phyloP scores from a whole-genome alignment of 2,329 filamentous ascomycete species.

The Escovopsis sp. region DNA sequence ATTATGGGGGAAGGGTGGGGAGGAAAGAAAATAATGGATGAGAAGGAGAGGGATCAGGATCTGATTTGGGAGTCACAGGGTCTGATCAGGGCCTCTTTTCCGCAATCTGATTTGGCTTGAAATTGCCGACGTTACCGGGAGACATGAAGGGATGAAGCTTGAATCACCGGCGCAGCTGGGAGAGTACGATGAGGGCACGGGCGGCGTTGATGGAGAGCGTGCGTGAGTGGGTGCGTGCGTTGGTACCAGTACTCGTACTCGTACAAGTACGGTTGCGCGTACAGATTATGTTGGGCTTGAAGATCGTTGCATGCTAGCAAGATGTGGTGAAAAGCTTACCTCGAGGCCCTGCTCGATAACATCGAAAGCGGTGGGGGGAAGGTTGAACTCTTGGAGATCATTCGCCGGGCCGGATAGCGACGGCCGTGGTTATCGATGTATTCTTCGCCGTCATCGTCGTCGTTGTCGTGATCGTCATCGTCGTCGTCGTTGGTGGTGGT shows the following conservation, averaged over 20 bases:
- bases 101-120: too few species aligned
- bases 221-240: too few species aligned
- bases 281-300: background rate
- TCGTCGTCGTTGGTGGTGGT: background rate
- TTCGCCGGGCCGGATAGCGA: background rate
- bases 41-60: too few species aligned
- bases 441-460: background rate
- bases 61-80: too few species aligned
- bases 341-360: conserved; percentile 3
- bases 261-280: too few species aligned
- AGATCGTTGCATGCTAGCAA: conserved; percentile 9
- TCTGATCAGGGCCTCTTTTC: too few species aligned
- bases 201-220: too few species aligned
- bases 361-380: conserved; percentile 3
- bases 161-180: too few species aligned
- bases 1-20: too few species aligned
- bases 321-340: conserved; percentile 1
- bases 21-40: too few species aligned
- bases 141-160: background rate
- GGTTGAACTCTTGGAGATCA: conserved; percentile 4
- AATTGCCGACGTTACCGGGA: background rate
- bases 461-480: background rate
- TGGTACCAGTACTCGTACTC: too few species aligned
- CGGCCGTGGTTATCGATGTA: background rate
- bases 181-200: too few species aligned